Conservation (phyloP, 768 basidiomycete genomes). For the Albatrellus ellisii region DNA sequence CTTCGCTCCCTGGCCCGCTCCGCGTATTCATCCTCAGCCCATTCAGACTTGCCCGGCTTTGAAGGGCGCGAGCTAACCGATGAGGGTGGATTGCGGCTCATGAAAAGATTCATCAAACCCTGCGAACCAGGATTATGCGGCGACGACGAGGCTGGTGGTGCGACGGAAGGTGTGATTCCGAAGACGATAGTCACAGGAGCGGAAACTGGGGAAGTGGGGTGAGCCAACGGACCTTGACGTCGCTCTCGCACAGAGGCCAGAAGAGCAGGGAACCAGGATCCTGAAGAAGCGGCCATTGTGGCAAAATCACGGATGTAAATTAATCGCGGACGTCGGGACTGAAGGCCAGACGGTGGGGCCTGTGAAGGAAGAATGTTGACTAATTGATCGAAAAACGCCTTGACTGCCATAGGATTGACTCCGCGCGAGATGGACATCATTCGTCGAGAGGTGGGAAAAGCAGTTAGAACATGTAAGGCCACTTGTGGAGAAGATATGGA, state of each 20-base stretch:
- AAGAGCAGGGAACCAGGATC: constrained; percentile 72
- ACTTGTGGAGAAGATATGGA: constrained; percentile 33
- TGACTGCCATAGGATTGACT: constrained; percentile 29
- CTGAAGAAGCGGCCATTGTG: constrained; percentile 57
- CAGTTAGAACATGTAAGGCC: constrained; percentile 33
- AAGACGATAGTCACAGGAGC: constrained; percentile 78
- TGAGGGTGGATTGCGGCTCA: constrained; percentile 27
- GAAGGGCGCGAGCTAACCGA: constrained; percentile 20
- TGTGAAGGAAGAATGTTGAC: constrained; percentile 45
- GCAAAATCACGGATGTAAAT: constrained; percentile 78
- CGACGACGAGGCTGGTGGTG: constrained; percentile 26
- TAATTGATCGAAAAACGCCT: constrained; percentile 65
- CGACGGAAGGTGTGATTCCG: constrained; percentile 73
- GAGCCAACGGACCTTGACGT: constrained; percentile 48
- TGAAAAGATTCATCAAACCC: constrained; percentile 31
- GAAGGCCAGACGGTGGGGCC: constrained; percentile 9
- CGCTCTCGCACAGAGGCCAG: constrained; percentile 67
- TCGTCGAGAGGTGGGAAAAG: constrained; percentile 18
- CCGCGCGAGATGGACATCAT: constrained; percentile 1
- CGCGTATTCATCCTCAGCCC: constrained; percentile 54
- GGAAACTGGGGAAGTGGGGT: constrained; percentile 42
- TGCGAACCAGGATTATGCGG: constrained; percentile 17
- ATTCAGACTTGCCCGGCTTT: constrained; percentile 33
- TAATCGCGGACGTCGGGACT: constrained; percentile 44
- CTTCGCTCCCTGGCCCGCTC: constrained; percentile 60